Conservation (phyloP, 2,329 filamentous ascomycete genomes). For the Fonsecaea multimorphosa region DNA sequence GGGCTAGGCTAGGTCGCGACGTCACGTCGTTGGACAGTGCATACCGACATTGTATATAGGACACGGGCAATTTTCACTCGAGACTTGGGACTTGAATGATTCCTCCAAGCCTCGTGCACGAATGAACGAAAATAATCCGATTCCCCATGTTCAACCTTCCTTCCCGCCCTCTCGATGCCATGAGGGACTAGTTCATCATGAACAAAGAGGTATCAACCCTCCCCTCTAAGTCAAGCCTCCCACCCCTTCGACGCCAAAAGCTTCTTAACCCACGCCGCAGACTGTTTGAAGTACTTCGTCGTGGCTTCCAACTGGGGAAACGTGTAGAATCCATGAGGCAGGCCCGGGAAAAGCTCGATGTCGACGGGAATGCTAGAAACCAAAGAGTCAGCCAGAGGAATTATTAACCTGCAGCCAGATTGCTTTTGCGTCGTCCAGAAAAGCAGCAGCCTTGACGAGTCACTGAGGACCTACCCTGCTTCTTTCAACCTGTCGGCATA, state of each 20-base stretch:
- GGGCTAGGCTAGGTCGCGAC: no score
- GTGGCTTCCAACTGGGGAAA: conserved; percentile 6
- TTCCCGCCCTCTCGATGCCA: no score
- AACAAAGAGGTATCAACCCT: background rate
- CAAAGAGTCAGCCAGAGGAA: background rate
- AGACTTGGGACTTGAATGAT: background rate
- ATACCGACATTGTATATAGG: background rate
- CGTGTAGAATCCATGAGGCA: conserved; percentile 9
- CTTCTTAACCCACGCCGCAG: conserved; percentile 9
- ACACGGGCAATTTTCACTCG: no score
- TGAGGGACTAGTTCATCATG: no score
- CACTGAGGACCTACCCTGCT: background rate
- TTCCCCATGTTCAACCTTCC: no score
- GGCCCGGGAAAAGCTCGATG: background rate
- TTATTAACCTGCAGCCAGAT: no score
- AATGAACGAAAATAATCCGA: no score
- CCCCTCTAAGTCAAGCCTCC: conserved; percentile 20
- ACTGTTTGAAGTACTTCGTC: conserved; percentile 3
- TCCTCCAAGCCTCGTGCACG: no score
- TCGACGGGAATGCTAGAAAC: background rate
- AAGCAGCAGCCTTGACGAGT: background rate
- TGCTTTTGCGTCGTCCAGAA: no score
- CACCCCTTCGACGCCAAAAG: background rate
- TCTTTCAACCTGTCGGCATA: conserved; percentile 5
- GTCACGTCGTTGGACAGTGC: background rate